Evolutionary conservation across 768 basidiomycete genomes (phyloP), one percentile per base, ranked within the genome.

Genomic region (Tephrocybe sp.): DNA sequence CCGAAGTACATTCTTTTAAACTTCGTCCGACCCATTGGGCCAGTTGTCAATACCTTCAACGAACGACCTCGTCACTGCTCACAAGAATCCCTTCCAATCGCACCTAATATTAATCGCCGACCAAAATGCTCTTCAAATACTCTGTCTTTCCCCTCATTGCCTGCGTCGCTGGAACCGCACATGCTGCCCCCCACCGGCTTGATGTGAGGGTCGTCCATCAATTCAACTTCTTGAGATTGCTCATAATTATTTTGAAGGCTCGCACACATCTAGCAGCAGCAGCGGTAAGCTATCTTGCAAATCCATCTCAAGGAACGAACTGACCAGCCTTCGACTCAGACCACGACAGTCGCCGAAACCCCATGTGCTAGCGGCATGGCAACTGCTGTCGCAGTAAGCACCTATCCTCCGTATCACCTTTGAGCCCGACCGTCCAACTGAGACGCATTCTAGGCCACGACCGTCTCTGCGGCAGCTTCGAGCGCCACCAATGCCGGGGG

Each of bases 111-210:
- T 6, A 34, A 8, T 13, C 6, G 15, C 18, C n/a, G 36, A 26
- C 16, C 42, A 63, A 6, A 18, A 37, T 64, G 61, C 57, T 64
- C 51, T 65, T 67, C 62, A 59, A 55, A 39, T 51, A 58, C 51
- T 50, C 61, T 34, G 51, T 63, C 41, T 18, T 64, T 24, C 60
- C 63, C 44, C 56, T 64, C 30, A 9, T 63, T 24, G 61, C 55
- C 32, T 59, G 52, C 48, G 36, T 62, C 32, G 56, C 57, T n/a
- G 53, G 59, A 27, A 57, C 59, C 4, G 60, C 58, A 8, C 25
- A 68, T 26, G 64, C 61, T 9, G 62, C 60, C 4, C 66, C 68
- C 32, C 44, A 24, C n/a, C 39, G 36, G 12, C 46, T 49, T 35
- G 18, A 19, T 26, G 37, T 37, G 36, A 37, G 46, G n/a, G 22